A percentile compares a stretch with the other conserved stretches of the same genome.
These are phyloP conservation scores for Mortierella sp. DNA, from an alignment of 371 early-diverging fungal genomes.

Conservation along the genomic window DNA sequence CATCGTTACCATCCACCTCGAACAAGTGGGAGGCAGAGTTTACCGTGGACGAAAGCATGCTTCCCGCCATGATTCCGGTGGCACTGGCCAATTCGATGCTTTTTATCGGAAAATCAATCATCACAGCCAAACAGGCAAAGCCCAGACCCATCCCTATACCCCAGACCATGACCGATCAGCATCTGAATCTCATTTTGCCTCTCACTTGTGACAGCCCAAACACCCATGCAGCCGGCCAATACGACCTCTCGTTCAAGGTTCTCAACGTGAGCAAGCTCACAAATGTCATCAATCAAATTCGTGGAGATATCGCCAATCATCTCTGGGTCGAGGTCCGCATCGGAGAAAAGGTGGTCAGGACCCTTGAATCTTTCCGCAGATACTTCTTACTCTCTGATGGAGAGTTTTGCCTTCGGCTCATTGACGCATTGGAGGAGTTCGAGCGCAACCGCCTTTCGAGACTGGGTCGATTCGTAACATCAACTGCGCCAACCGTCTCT, in stretches of 20 bases:
- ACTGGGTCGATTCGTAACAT: slow-evolving; percentile 24
- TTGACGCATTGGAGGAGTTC: slow-evolving; percentile 67
- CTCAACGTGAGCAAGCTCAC: slow-evolving; percentile 43
- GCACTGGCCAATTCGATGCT: slow-evolving; percentile 68
- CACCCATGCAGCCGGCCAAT: not conserved
- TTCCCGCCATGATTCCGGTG: slow-evolving; percentile 66
- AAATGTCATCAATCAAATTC: slow-evolving; percentile 59
- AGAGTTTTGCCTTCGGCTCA: slow-evolving; percentile 70
- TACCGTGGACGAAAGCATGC: slow-evolving; percentile 55
- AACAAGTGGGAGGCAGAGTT: slow-evolving; percentile 66
- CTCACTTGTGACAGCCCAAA: slow-evolving; percentile 5
- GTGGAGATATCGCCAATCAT: slow-evolving; percentile 70
- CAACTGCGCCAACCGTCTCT: slow-evolving; percentile 20
- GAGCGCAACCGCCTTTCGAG: slow-evolving; percentile 56
- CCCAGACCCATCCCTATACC: slow-evolving; percentile 57
- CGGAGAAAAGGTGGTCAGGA: slow-evolving; percentile 64
- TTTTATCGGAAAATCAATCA: slow-evolving; percentile 80
- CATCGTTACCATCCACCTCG: not conserved
- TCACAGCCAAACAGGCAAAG: slow-evolving; percentile 61
- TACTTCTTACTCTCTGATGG: slow-evolving; percentile 77
- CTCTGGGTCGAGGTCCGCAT: slow-evolving; percentile 77
- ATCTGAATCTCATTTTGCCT: slow-evolving; percentile 54
- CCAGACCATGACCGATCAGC: slow-evolving; percentile 55
- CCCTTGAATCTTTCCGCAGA: slow-evolving; percentile 71
- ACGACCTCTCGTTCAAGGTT: slow-evolving; percentile 3